These are phyloP conservation scores for Datisca glomerata DNA, from an alignment of 306 rosid species.

Conservation along the genomic window DNA sequence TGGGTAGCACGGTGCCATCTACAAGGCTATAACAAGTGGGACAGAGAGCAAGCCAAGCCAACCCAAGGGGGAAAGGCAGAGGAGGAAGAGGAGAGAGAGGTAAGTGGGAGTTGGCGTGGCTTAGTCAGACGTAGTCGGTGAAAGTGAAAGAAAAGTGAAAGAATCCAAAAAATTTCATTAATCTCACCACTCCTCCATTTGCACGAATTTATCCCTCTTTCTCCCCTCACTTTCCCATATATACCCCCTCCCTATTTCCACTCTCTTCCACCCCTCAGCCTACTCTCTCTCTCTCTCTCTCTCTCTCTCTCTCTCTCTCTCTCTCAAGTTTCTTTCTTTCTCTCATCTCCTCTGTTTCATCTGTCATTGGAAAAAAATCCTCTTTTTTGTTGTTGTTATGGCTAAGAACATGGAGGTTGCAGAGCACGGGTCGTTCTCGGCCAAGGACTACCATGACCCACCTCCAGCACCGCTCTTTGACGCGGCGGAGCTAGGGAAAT, in stretches of 20 bases:
- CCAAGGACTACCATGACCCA: constrained; percentile 88
- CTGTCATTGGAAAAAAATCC: too few relatives aligned
- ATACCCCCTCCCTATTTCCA: constrained; percentile 23
- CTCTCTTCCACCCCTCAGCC: too few relatives aligned
- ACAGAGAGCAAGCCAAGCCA: too few relatives aligned
- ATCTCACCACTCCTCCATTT: not conserved
- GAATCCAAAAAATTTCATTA: not conserved
- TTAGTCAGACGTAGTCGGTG: constrained; percentile 34
- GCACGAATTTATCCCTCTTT: not conserved
- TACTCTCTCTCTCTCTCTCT: too few relatives aligned
- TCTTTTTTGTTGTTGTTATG: too few relatives aligned
- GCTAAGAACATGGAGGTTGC: constrained; percentile 47
- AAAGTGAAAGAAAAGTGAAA: constrained; percentile 17
- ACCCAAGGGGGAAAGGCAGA: too few relatives aligned
- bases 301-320: constrained; percentile 1
- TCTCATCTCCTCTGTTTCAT: not conserved
- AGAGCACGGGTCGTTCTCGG: constrained; percentile 54
- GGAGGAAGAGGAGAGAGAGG: constrained; percentile 2
- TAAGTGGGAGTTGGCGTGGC: constrained; percentile 26
- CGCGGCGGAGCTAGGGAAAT: constrained; percentile 45
- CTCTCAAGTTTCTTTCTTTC: too few relatives aligned
- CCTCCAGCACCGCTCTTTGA: constrained; percentile 74
- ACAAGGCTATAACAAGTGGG: too few relatives aligned
- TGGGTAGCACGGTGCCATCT: too few relatives aligned
- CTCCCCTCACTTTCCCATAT: constrained; percentile 28